Percentiles rank a stretch among this genome's conserved stretches.
Conservation (phyloP, 2,329 filamentous ascomycete species). For the Fusarium setosum region DNA sequence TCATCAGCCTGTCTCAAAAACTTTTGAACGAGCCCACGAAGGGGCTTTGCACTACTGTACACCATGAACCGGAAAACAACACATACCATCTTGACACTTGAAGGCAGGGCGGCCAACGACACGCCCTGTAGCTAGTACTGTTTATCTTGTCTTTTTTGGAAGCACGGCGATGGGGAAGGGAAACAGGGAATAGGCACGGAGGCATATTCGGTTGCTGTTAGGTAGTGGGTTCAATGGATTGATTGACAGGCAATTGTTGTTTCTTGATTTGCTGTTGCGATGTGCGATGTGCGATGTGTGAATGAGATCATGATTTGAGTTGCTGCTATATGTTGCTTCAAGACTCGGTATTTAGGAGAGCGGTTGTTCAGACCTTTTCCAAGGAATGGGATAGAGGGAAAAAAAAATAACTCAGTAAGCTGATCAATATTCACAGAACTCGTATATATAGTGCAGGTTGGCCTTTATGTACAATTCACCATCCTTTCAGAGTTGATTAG, state of each 20-base stretch:
- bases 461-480: slow-evolving; percentile 18
- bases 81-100: slow-evolving; percentile 28
- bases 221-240: slow-evolving; percentile 40
- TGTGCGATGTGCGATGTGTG: background rate
- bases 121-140: slow-evolving; percentile 32
- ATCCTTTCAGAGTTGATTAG: background rate
- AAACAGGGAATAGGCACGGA: slow-evolving; percentile 39
- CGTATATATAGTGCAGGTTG: slow-evolving; percentile 23
- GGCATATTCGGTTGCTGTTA: slow-evolving; percentile 40
- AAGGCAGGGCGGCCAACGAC: slow-evolving; percentile 15
- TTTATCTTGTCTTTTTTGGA: slow-evolving; percentile 37
- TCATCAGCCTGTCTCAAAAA: slow-evolving; percentile 27
- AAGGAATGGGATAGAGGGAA: too few relatives aligned
- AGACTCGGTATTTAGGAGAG: background rate
- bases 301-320: background rate
- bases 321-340: background rate
- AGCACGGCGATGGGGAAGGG: slow-evolving; percentile 40
- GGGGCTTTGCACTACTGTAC: slow-evolving; percentile 29
- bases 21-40: slow-evolving; percentile 12
- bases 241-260: slow-evolving; percentile 27
- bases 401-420: background rate
- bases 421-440: background rate
- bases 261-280: background rate
- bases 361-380: background rate
- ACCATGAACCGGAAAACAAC: slow-evolving; percentile 29